These are phyloP conservation scores for Suillus placidus DNA, from an alignment of 768 basidiomycete species.

Conservation along the genomic window DNA sequence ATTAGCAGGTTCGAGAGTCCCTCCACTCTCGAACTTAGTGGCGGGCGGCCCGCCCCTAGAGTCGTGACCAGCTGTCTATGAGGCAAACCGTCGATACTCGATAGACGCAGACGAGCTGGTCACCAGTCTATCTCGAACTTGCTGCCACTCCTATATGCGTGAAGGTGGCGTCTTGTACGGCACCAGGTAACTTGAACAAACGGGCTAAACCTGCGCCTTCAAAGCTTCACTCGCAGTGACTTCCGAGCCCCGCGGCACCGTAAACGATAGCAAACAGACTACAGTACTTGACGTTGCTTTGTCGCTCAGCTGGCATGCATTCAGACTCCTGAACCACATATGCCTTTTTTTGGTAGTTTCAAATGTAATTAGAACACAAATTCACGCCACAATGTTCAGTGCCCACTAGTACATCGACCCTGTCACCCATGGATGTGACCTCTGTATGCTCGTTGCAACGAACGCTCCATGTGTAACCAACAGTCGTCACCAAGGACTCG, in stretches of 20 bases:
- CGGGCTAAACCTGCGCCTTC: background rate
- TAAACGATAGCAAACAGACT: background rate
- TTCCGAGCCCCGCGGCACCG: background rate
- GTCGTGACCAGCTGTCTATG: too few relatives aligned
- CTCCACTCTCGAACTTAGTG: too few relatives aligned
- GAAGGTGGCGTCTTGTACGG: background rate
- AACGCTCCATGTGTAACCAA: background rate
- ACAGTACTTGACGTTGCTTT: background rate
- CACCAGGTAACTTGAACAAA: background rate
- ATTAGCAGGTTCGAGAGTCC: background rate
- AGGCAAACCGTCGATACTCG: too few relatives aligned
- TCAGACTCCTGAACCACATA: background rate
- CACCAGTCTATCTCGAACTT: too few relatives aligned
- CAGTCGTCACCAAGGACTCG: background rate
- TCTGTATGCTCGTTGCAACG: background rate
- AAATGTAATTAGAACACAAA: background rate
- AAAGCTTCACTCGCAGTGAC: background rate
- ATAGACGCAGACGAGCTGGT: too few relatives aligned
- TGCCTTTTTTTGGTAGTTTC: background rate
- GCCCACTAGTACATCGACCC: background rate
- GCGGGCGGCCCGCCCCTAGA: too few relatives aligned
- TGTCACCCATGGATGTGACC: background rate
- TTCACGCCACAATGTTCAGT: background rate
- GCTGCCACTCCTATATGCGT: too few relatives aligned
- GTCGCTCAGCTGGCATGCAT: background rate